phyloP scores from a whole-genome alignment of 805 yeast species.

The Schwanniomyces occidentalis region DNA sequence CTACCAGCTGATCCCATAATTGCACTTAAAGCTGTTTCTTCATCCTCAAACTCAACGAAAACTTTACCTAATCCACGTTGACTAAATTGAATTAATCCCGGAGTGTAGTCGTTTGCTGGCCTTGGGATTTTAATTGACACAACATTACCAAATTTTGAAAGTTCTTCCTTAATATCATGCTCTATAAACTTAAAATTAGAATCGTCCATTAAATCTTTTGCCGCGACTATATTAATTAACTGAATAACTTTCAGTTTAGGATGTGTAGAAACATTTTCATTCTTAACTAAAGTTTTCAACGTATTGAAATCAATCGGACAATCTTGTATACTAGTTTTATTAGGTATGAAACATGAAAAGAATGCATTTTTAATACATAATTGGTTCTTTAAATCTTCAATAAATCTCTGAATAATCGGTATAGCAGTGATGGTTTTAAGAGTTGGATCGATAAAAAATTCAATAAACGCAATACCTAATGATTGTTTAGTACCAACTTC shows the following conservation, averaged over 20 bases:
- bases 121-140: constrained; percentile 59
- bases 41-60: constrained; percentile 60
- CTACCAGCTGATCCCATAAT: constrained; percentile 63
- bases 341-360: constrained; percentile 33
- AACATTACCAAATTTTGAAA: constrained; percentile 52
- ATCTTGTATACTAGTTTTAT: constrained; percentile 35
- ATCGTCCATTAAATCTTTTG: constrained; percentile 60
- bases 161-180: constrained; percentile 53
- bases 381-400: constrained; percentile 15
- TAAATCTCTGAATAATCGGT: constrained; percentile 9
- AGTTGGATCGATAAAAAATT: constrained; percentile 27
- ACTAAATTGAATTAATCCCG: constrained; percentile 35
- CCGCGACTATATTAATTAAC: constrained; percentile 63
- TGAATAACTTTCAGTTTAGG: constrained; percentile 57
- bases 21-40: constrained; percentile 56
- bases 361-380: constrained; percentile 22
- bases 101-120: constrained; percentile 52
- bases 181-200: constrained; percentile 48
- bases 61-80: constrained; percentile 70
- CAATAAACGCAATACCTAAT: constrained; percentile 60
- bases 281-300: constrained; percentile 36
- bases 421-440: constrained; percentile 15
- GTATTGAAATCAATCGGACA: constrained; percentile 37
- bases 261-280: constrained; percentile 35
- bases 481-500: constrained; percentile 52